These are phyloP conservation scores for Yarrowia divulgata DNA, from an alignment of 805 yeast genomes.

Conservation along the genomic window DNA sequence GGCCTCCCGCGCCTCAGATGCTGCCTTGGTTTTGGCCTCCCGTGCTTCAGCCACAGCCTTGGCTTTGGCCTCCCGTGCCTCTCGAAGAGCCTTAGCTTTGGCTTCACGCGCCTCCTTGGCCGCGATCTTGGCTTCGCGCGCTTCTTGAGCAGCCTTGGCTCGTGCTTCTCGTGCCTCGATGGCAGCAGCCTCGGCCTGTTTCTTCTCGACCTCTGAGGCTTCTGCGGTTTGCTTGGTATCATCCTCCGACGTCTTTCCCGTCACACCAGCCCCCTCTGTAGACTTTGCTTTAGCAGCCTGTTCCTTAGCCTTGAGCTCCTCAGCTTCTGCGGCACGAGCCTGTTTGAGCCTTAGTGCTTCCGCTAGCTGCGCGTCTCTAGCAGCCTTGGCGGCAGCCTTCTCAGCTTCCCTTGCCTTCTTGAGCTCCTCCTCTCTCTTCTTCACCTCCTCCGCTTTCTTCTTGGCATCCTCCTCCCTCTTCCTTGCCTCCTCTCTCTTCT, in stretches of 20 bases:
- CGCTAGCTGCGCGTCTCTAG: too few species aligned
- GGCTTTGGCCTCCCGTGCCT: neutral
- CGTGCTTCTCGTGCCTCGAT: neutral
- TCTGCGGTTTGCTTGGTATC: too few species aligned
- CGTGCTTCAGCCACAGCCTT: slow-evolving; percentile 4
- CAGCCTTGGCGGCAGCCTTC: too few species aligned
- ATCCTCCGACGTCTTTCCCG: too few species aligned
- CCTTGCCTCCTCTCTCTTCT: neutral
- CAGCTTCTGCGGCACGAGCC: too few species aligned
- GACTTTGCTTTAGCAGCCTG: too few species aligned
- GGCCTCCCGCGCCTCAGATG: neutral
- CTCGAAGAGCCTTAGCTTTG: neutral
- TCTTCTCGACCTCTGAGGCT: too few species aligned
- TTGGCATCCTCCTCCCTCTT: neutral
- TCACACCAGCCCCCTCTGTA: too few species aligned
- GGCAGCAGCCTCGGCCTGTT: neutral
- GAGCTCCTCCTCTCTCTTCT: neutral
- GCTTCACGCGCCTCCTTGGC: neutral
- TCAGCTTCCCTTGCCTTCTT: neutral
- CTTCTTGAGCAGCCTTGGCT: neutral
- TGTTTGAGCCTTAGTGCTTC: too few species aligned
- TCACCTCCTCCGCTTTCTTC: neutral
- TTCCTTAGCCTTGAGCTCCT: neutral
- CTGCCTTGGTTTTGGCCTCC: slow-evolving; percentile 7
- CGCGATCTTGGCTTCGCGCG: neutral